These are phyloP conservation scores for Pulveroboletus sp. DNA, from an alignment of 768 basidiomycete species.

Conservation along the genomic window DNA sequence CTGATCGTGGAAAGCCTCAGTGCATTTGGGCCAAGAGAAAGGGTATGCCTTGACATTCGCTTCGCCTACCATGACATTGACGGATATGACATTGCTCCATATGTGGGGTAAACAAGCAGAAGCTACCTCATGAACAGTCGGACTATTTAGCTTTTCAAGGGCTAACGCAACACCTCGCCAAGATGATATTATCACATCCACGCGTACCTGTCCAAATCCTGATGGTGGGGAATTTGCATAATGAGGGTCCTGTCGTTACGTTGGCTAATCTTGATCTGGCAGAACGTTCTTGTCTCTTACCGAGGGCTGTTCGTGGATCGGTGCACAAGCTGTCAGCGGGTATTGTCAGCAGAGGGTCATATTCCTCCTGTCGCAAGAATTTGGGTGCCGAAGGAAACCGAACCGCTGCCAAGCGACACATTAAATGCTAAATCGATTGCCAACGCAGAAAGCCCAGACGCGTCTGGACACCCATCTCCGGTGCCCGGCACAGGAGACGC, in stretches of 20 bases:
- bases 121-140: conserved; percentile 65
- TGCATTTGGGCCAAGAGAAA: conserved; percentile 73
- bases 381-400: conserved; percentile 36
- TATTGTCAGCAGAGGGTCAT: conserved; percentile 66
- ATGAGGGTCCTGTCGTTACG: neutral
- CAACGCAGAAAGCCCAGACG: neutral
- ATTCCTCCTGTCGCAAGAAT: conserved; percentile 66
- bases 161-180: conserved; percentile 63
- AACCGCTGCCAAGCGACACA: neutral
- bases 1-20: conserved; percentile 59
- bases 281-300: conserved; percentile 57
- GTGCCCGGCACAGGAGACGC: neutral
- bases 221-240: conserved; percentile 35
- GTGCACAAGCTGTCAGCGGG: conserved; percentile 59
- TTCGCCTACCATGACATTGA: conserved; percentile 3
- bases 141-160: conserved; percentile 60
- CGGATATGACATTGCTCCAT: neutral
- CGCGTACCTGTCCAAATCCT: conserved; percentile 50
- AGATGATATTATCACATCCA: conserved; percentile 53
- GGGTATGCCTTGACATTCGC: conserved; percentile 34
- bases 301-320: conserved; percentile 56
- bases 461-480: neutral
- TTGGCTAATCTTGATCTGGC: neutral
- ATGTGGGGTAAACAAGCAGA: conserved; percentile 35
- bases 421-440: neutral